Conservation (phyloP, 345 rosid species). For the Salix caprea region DNA sequence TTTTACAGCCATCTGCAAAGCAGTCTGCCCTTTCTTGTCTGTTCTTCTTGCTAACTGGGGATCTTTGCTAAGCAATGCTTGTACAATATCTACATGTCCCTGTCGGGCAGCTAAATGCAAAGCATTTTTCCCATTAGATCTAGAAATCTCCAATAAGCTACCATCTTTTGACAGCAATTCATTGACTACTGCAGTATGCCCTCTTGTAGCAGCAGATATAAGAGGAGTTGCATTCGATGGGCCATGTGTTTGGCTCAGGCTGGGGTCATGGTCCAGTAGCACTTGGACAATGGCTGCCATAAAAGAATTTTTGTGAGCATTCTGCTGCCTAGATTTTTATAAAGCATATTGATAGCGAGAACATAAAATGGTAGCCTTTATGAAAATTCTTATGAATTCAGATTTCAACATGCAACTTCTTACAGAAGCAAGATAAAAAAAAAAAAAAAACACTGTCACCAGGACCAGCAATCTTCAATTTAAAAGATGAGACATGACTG, state of each 20-base stretch:
- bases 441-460: neutral
- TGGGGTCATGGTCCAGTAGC: slow-evolving; percentile 73
- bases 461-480: neutral
- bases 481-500: neutral
- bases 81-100: slow-evolving; percentile 75
- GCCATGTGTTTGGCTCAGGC: slow-evolving; percentile 63
- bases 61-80: slow-evolving; percentile 71
- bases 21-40: slow-evolving; percentile 95
- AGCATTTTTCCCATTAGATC: slow-evolving; percentile 85
- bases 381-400: neutral
- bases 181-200: slow-evolving; percentile 80
- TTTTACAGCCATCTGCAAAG: slow-evolving; percentile 94
- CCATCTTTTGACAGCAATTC: slow-evolving; percentile 76
- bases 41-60: slow-evolving; percentile 81
- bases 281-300: slow-evolving; percentile 82
- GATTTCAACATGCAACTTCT: neutral
- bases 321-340: neutral
- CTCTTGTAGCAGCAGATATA: slow-evolving; percentile 82
- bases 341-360: neutral
- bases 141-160: slow-evolving; percentile 62
- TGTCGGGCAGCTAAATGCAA: slow-evolving; percentile 89
- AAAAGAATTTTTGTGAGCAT: neutral
- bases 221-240: slow-evolving; percentile 90
- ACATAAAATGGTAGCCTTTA: neutral
- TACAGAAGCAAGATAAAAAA: neutral